Base-by-base conservation (phyloP, 306 rosid species). In the Medicago ruthenica region DNA sequence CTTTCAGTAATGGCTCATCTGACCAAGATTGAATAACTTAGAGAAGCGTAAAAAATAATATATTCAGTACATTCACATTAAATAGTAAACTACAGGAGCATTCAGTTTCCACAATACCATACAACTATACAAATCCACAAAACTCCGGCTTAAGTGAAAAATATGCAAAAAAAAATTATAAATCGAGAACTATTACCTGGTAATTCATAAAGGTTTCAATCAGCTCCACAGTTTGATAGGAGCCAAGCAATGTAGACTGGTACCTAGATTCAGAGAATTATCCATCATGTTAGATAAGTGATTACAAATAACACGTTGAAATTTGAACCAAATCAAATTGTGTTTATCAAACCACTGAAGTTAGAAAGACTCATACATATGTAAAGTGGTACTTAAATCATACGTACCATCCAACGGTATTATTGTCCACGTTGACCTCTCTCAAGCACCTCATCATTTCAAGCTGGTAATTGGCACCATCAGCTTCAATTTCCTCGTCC, bases 401-500 rank as follows among this genome's bases (percentile, higher is more conserved):
- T 63, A 67, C 89, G 17, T 85, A 92, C 99, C 99, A 95, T 80
- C 99, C 99, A 79, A 92, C 97, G 0, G 99, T 95, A 69, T 95
- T 95, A 50, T 95, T 95, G 85, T 95, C 99, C 82, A 95, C 99
- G 70, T 95, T 95, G 72, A 95, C 99, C 85, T 95, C 97, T 81
- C 99, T 89, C 92, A 95, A 76, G 83, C 99, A 95, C 78, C 97
- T 95, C 99, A 95, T 95, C 99, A 95, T 92, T 78, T 95, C 99
- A 20, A 95, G 97, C 88, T 95, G 99, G 84, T 95, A 95, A 87
- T 89, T 95, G 54, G 99, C 99, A 70, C 99, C 99, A 54, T 95
- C 99, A 21, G 97, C 97, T 81, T 95, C 99, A 85, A 87, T 83
- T 86, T 95, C 99, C 76, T 95, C 99, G 67, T 95, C 99, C 82